Conservation (phyloP, 148 eudicot species). For the Chenopodium berlandieri region DNA sequence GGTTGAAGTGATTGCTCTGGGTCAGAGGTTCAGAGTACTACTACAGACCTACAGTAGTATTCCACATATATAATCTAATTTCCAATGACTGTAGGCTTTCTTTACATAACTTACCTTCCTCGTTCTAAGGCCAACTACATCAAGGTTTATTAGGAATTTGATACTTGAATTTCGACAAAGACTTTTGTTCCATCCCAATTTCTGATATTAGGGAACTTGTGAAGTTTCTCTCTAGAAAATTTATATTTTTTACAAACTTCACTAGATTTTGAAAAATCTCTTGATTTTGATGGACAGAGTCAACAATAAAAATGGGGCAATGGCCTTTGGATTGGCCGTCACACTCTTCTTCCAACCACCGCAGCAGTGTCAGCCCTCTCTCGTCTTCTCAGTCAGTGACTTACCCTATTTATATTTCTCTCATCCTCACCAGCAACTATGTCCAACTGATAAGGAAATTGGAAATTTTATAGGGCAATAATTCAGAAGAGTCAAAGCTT, state of each 20-base stretch:
- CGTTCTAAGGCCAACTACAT: background rate
- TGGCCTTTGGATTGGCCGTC: slow-evolving; percentile 71
- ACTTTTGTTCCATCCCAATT: no score
- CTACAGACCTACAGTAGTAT: background rate
- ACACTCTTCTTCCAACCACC: slow-evolving; percentile 62
- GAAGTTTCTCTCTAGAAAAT: background rate
- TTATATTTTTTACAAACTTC: background rate
- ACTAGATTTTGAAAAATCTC: background rate
- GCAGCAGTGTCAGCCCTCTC: slow-evolving; percentile 57
- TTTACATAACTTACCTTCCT: background rate
- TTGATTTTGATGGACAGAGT: slow-evolving; percentile 39
- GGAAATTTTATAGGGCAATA: slow-evolving; percentile 46
- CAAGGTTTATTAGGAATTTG: no score
- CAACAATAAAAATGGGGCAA: slow-evolving; percentile 38
- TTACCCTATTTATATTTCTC: slow-evolving; percentile 13
- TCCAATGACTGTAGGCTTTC: background rate
- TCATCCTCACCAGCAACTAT: background rate
- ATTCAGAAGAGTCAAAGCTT: slow-evolving; percentile 63
- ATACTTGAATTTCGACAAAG: no score
- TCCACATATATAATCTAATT: background rate
- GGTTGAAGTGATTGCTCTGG: background rate
- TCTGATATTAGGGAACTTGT: no score
- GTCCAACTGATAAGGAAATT: slow-evolving; percentile 9
- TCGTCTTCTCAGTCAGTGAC: slow-evolving; percentile 82
- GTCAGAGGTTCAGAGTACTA: background rate